Base-by-base conservation (phyloP, 208 protist genomes). In the Naegleria fowleri region DNA sequence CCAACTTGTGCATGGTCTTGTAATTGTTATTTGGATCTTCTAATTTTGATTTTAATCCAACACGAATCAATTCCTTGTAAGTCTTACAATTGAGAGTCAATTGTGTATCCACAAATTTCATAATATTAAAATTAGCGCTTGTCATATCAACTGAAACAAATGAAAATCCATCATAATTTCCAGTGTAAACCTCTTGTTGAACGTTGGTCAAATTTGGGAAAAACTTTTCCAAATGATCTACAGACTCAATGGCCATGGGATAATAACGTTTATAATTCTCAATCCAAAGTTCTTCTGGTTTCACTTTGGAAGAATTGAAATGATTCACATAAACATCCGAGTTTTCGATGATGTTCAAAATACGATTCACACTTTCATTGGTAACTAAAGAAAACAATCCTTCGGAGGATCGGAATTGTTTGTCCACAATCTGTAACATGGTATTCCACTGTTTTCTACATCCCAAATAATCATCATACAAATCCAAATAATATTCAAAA, bases 111-210 rank as follows among this genome's bases (percentile, higher is more conserved):
- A 25, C 5, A 51, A 51, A 48, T 33, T 33, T 48, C 22, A 86
- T 33, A 51, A 16, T 33, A 25, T 19, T 51, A 48, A 86, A 86
- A 86, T 86, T 86, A 11, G 39, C 83, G 33, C 39, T 51, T 25
- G 83, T n/a, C 39, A 86, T 86, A 86, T 86, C 83, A 6, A 86
- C 22, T 22, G 40, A 51, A 51, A 86, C 67, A n/a, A 79, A 79
- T 36, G 7, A 29, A 9, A 79, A 79, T 36, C 29, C 67, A 36
- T 79, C 29, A 79, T 79, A n/a, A 36, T 36, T 13, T 36, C 67
- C 67, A 36, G 29, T 36, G 36, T 79, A 79, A 79, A 79, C 67
- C 9, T 79, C 67, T 7, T 48, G 43, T 36, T 36, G 67, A 0
- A 19, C 13, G n/a, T 79, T 79, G 9, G 7, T 36, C 29, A 36